Percentiles rank a stretch among this genome's conserved stretches.
Evolutionary conservation across 805 yeast species (phyloP).

Genomic region (Metschnikowia lochheadii): DNA sequence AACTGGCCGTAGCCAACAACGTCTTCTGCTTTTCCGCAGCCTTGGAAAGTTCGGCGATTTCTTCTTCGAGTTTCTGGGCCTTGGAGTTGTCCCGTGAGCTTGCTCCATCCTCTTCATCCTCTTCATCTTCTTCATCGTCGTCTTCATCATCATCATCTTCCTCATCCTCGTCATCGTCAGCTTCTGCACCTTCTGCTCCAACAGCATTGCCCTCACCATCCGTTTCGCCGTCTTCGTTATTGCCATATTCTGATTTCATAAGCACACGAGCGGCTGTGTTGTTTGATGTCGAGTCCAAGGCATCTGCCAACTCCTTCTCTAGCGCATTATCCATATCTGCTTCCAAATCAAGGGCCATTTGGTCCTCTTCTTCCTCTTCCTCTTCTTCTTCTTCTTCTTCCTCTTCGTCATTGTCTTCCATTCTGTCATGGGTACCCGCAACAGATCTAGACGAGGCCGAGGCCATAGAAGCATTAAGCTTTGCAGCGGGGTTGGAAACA

Average conservation of each 20-base stretch:
- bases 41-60: slow-evolving; percentile 71
- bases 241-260: slow-evolving; percentile 16
- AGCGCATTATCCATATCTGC: slow-evolving; percentile 38
- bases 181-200: slow-evolving; percentile 10
- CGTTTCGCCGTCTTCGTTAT: slow-evolving; percentile 11
- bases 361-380: slow-evolving; percentile 28
- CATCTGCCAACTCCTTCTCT: slow-evolving; percentile 57
- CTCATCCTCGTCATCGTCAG: slow-evolving; percentile 38
- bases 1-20: slow-evolving; percentile 68
- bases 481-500: not conserved
- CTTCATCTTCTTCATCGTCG: slow-evolving; percentile 46
- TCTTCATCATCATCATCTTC: slow-evolving; percentile 46
- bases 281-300: slow-evolving; percentile 36
- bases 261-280: slow-evolving; percentile 18
- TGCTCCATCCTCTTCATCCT: slow-evolving; percentile 50
- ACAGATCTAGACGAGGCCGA: not conserved
- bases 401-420: not conserved
- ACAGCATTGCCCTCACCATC: slow-evolving; percentile 5
- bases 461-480: not conserved
- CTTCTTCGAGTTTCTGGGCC: slow-evolving; percentile 79
- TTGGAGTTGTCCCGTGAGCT: slow-evolving; percentile 39
- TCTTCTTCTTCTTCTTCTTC: slow-evolving; percentile 20
- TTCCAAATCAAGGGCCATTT: slow-evolving; percentile 31
- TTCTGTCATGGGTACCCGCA: not conserved
- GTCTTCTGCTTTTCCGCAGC: slow-evolving; percentile 73